phyloP scores from a whole-genome alignment of 805 yeast genomes.

The Hermanozyma aechmeae region DNA sequence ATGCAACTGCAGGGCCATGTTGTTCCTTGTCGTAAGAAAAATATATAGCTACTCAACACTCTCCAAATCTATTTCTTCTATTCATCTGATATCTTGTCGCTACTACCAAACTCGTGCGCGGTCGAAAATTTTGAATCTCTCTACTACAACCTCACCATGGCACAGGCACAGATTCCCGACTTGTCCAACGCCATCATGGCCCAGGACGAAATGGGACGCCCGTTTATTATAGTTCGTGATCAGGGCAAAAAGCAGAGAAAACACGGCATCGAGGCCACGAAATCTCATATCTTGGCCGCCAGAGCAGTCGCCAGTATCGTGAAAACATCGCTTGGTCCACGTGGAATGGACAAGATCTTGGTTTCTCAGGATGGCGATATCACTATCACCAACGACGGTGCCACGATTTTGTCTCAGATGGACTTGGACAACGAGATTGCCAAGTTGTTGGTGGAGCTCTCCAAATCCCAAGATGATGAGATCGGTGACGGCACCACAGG shows the following conservation, averaged over 20 bases:
- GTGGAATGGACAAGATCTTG: slow-evolving; percentile 95
- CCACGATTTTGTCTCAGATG: slow-evolving; percentile 93
- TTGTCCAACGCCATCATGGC: slow-evolving; percentile 98
- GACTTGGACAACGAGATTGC: slow-evolving; percentile 95
- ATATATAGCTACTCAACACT: too few species aligned
- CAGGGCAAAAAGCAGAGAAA: slow-evolving; percentile 63
- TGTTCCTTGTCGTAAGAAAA: too few species aligned
- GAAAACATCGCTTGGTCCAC: slow-evolving; percentile 90
- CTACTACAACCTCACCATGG: too few species aligned
- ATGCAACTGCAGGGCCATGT: too few species aligned
- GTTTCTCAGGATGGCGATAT: slow-evolving; percentile 96
- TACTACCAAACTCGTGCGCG: too few species aligned
- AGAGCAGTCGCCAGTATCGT: slow-evolving; percentile 89
- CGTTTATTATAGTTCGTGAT: slow-evolving; percentile 94
- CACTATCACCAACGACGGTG: slow-evolving; percentile 97
- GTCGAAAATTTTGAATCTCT: too few species aligned
- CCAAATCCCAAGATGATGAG: slow-evolving; percentile 94
- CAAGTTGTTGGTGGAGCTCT: slow-evolving; percentile 84
- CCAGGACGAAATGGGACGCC: slow-evolving; percentile 98
- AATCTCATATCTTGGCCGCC: slow-evolving; percentile 89
- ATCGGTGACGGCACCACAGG: slow-evolving; percentile 99
- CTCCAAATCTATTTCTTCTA: too few species aligned
- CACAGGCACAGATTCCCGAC: too few species aligned
- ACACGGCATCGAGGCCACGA: slow-evolving; percentile 40
- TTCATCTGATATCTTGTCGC: too few species aligned